Base-by-base conservation (phyloP, 164 flowering plant genomes). In the Santalum album region DNA sequence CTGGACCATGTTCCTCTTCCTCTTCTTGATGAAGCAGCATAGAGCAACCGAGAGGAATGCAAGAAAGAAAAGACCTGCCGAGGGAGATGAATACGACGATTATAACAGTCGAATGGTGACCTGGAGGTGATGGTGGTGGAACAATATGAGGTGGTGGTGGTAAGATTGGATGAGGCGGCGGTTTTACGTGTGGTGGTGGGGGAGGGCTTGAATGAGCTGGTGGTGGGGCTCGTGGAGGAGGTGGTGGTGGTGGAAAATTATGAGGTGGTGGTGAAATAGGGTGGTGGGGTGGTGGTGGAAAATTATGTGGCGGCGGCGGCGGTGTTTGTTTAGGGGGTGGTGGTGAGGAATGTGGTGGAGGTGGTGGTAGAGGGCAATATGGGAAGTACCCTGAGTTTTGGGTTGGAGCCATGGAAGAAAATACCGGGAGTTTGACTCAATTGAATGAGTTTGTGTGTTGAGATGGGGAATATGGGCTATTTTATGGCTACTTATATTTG, bases 1-100 rank as follows among this genome's bases (percentile, higher is more conserved):
- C 61, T 73, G 65, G 34, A 59, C 44, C 34, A 29, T 26, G 53
- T 55, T 71, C 69, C 66, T 78, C 70, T 67, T 73, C 62, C 57
- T 82, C 73, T 78, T 77, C 67, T 76, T 81, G 1, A 81, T 57
- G 68, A 67, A 81, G 66, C 85, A 83, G 57, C 69, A 79, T 19
- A 86, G 64, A 45, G 78, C 83, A 21, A 66, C 74, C 0, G 82
- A 47, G 29, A 81, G 75, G 57, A 78, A 75, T 53, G 85, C 85
- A 4, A 82, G 74, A 60, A 82, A 74, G 73, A 81, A 75, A 22
- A 86, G 68, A 21, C 82, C 79, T n/a, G 18, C 87, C 94, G n/a
- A 81, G 56, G 4, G 83, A 77, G 44, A 76, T 71, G 22, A 84
- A 74, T 39, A 81, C 78, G 1, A 80, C 38, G 7, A 81, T 34